Base-by-base conservation (phyloP, 1,284 basidiomycete species). In the Vanrija pseudolonga region DNA sequence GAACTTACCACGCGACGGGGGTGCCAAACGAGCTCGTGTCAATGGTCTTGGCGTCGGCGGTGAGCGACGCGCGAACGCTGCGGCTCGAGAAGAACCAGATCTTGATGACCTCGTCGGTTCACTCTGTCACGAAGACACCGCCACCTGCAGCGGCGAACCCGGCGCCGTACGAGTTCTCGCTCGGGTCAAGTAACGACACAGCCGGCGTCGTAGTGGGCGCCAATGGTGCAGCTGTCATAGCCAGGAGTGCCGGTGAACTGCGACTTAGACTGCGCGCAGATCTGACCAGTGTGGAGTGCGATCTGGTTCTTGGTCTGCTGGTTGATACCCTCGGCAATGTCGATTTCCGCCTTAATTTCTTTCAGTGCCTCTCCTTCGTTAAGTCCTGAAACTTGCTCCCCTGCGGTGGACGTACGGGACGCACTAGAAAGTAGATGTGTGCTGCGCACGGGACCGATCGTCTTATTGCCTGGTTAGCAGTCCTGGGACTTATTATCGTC, bases 81-180 rank as follows among this genome's bases (percentile, higher is more conserved):
- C 80, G 69, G 38, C 88, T 82, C 51, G 80, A 73, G 73, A 87
- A 85, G 77, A 88, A 89, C 89, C 88, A 90, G 49, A 90, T 80
- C 9, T 83, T 85, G 62, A 73, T 70, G 17, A 59, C 64, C 14
- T 68, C 59, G 23, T 79, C 73, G 1, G 85, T 84, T 61, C 84
- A 83, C 72, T 89, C 86, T 5, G 86, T 84, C 23, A 88, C 83
- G 61, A 81, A 89, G 17, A 87, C 80, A 15, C 88, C 88, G 26
- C 88, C 88, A 14, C 83, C 82, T 4, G 79, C 80, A 4, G 73
- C 72, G 7, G 84, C 83, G 66, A 90, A 89, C 2, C 73, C 83
- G 37, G 78, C 77, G 20, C 87, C 88, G 62, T 86, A 89, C 9
- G 83, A 84, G 5, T 76, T 73, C 1, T 79, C 64, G 43, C 78